Conservation (phyloP, 1,139 yeast genomes). For the Yamadazyma aaseri region DNA sequence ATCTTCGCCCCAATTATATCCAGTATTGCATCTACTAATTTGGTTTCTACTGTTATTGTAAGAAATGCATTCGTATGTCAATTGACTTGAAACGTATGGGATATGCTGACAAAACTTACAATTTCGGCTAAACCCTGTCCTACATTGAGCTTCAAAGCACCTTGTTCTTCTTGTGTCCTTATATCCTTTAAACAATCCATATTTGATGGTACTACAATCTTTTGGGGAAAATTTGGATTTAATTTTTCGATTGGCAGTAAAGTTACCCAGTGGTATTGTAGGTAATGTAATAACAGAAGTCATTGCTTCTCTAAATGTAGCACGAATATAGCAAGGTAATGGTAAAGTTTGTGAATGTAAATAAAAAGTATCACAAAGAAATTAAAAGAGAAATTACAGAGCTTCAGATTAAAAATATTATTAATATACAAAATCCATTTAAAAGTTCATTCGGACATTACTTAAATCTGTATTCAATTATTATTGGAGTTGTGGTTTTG, state of each 20-base stretch:
- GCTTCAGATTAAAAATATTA: slow-evolving; percentile 1
- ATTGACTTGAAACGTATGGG: slow-evolving; percentile 25
- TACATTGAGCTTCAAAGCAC: slow-evolving; percentile 13
- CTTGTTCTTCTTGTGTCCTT: slow-evolving; percentile 18
- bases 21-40: no score
- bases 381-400: no score
- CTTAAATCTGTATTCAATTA: neutral
- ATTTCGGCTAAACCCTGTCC: slow-evolving; percentile 2
- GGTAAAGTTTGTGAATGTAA: no score
- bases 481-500: slow-evolving; percentile 2
- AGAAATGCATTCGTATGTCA: slow-evolving; percentile 11
- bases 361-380: no score
- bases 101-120: slow-evolving; percentile 24
- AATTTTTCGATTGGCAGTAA: no score
- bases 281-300: no score
- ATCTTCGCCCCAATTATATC: no score
- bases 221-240: no score
- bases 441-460: slow-evolving; percentile 5
- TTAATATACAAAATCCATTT: slow-evolving; percentile 9
- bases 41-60: no score
- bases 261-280: no score
- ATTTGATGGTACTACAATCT: slow-evolving; percentile 9
- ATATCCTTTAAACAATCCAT: slow-evolving; percentile 19
- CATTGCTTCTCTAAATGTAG: no score
- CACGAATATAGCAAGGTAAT: no score